Conservation (phyloP, 2,329 filamentous ascomycete genomes). For the Madurella mycetomatis region DNA sequence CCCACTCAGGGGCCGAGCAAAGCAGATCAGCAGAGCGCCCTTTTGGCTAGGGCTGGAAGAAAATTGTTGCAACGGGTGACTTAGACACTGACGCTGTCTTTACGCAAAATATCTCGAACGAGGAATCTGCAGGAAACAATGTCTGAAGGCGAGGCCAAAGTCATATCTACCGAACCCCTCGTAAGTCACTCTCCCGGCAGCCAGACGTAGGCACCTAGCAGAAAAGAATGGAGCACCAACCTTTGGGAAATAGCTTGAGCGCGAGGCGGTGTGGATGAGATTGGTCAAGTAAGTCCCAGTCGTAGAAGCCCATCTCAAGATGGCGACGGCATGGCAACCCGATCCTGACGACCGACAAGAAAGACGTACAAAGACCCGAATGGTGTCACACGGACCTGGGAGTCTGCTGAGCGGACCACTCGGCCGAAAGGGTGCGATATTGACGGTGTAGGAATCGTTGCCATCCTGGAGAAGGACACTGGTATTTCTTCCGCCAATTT, state of each 20-base stretch:
- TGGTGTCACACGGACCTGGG: conserved; percentile 60
- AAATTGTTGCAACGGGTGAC: background rate
- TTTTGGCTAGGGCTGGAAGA: background rate
- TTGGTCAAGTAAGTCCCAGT: conserved; percentile 47
- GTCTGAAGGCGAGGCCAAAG: conserved; percentile 16
- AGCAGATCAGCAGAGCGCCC: background rate
- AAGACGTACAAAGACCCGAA: conserved; percentile 61
- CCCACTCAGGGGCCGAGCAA: background rate
- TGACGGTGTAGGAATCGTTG: conserved; percentile 70
- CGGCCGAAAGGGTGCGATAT: conserved; percentile 58
- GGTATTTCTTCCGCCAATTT: conserved; percentile 29
- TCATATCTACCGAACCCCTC: conserved; percentile 24
- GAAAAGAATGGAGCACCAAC: background rate
- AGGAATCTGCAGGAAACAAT: conserved; percentile 2
- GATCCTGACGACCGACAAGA: conserved; percentile 32
- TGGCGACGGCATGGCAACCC: background rate
- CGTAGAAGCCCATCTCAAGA: background rate
- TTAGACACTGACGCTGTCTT: background rate
- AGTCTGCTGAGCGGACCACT: conserved; percentile 67
- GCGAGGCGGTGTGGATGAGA: conserved; percentile 57
- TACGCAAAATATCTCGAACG: background rate
- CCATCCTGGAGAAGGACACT: conserved; percentile 55
- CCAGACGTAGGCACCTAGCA: background rate
- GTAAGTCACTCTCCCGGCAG: conserved; percentile 18
- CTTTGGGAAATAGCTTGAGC: conserved; percentile 36